Conservation (phyloP, 352 stramenopile species). For the Phytophthora europaea region DNA sequence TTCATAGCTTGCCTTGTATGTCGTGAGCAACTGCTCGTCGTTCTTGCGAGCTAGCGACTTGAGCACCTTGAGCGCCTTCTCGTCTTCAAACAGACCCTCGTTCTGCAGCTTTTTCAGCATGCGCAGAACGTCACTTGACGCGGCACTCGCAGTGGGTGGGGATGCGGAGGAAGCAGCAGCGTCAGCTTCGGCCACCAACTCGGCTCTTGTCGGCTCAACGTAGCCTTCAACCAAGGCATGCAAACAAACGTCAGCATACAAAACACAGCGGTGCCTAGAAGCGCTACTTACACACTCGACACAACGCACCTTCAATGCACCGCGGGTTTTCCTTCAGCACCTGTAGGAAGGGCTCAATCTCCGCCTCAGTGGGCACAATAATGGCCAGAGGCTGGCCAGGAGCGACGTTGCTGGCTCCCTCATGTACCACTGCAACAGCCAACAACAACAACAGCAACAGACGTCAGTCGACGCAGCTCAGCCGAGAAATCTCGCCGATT, state of each 20-base stretch:
- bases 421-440: slow-evolving; percentile 61
- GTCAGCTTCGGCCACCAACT: slow-evolving; percentile 28
- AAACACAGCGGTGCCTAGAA: not conserved
- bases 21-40: slow-evolving; percentile 79
- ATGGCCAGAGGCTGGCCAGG: slow-evolving; percentile 79
- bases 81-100: slow-evolving; percentile 75
- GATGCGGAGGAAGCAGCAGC: slow-evolving; percentile 7
- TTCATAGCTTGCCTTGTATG: slow-evolving; percentile 83
- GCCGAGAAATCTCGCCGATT: not conserved
- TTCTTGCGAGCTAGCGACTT: slow-evolving; percentile 90
- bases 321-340: slow-evolving; percentile 63
- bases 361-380: slow-evolving; percentile 74
- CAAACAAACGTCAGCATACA: not conserved
- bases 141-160: slow-evolving; percentile 44
- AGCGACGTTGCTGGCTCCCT: slow-evolving; percentile 61
- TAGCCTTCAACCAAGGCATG: slow-evolving; percentile 39
- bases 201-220: slow-evolving; percentile 34
- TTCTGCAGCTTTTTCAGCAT: slow-evolving; percentile 85
- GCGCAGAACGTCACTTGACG: slow-evolving; percentile 75
- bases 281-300: not conserved
- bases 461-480: slow-evolving; percentile 9
- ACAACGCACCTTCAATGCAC: slow-evolving; percentile 67
- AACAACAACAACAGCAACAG: not conserved
- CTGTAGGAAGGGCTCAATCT: slow-evolving; percentile 72
- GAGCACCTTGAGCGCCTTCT: slow-evolving; percentile 77